phyloP scores from a whole-genome alignment of 805 yeast species.

The Lipomyces starkeyi region DNA sequence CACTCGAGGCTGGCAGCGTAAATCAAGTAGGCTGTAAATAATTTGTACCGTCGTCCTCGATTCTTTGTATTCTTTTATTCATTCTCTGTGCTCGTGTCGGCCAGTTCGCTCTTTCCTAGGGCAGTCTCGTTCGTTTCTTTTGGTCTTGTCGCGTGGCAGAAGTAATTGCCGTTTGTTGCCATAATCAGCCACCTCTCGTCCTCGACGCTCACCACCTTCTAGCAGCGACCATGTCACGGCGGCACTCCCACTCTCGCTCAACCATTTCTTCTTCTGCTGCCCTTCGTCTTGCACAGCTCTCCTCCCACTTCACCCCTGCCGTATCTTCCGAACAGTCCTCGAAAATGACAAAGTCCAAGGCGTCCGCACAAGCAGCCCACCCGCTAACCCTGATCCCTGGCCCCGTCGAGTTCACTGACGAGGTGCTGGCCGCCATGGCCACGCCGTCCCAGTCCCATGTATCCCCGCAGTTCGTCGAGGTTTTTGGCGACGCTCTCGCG shows the following conservation, averaged over 20 bases:
- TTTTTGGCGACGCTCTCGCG: constrained; percentile 71
- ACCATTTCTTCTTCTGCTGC: constrained; percentile 12
- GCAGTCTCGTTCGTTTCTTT: not conserved
- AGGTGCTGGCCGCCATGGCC: constrained; percentile 78
- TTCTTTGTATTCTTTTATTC: not conserved
- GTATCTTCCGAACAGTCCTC: not conserved
- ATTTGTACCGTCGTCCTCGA: not conserved
- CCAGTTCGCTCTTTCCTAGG: not conserved
- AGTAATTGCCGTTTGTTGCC: not conserved
- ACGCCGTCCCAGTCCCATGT: constrained; percentile 91
- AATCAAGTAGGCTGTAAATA: not conserved
- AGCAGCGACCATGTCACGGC: constrained; percentile 4
- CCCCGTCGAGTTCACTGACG: constrained; percentile 82
- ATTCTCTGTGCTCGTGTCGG: not conserved
- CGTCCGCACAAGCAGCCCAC: constrained; percentile 41
- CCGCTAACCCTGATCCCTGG: constrained; percentile 70
- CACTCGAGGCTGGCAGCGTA: not conserved
- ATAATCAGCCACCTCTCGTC: not conserved
- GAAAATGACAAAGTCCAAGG: constrained; percentile 3
- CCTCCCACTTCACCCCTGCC: constrained; percentile 20
- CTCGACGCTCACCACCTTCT: not conserved
- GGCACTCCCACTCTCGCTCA: not conserved
- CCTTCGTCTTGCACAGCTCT: constrained; percentile 24
- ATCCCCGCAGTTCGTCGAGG: constrained; percentile 76
- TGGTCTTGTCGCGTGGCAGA: not conserved